Conservation (phyloP, 1,284 basidiomycete genomes). For the Apiotrichum gracile region DNA sequence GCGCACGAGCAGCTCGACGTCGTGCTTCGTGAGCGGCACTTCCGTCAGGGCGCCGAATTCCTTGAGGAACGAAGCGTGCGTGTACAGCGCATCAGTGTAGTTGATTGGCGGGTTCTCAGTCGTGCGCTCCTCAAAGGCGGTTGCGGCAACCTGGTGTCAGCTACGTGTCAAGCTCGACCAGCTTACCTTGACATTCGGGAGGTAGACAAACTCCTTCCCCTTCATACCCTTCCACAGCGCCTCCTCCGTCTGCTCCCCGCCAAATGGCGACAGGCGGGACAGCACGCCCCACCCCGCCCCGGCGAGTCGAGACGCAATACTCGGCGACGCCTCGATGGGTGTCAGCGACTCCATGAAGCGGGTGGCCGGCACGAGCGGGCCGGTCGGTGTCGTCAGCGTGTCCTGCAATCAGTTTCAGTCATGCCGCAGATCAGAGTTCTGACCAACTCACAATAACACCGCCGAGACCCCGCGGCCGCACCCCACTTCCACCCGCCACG, state of each 20-base stretch:
- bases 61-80: slow-evolving; percentile 57
- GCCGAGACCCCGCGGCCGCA: slow-evolving; percentile 70
- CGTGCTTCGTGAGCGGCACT: slow-evolving; percentile 18
- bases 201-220: slow-evolving; percentile 68
- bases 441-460: slow-evolving; percentile 66
- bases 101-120: slow-evolving; percentile 51
- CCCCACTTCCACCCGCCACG: slow-evolving; percentile 49
- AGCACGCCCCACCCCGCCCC: slow-evolving; percentile 78
- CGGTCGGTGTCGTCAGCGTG: slow-evolving; percentile 21
- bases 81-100: slow-evolving; percentile 62
- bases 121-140: slow-evolving; percentile 54
- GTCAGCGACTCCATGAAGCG: slow-evolving; percentile 58
- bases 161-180: not conserved
- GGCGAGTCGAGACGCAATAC: slow-evolving; percentile 64
- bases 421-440: slow-evolving; percentile 53
- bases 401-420: slow-evolving; percentile 18
- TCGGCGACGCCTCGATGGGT: slow-evolving; percentile 65
- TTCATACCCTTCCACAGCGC: slow-evolving; percentile 59
- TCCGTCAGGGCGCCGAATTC: slow-evolving; percentile 52
- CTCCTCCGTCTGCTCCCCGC: slow-evolving; percentile 51
- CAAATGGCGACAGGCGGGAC: slow-evolving; percentile 51
- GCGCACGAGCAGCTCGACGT: slow-evolving; percentile 65
- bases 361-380: slow-evolving; percentile 52
- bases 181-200: slow-evolving; percentile 47
- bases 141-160: slow-evolving; percentile 53